Percentiles rank a stretch among this genome's conserved stretches.
Conservation (phyloP, 495 filamentous ascomycete species). For the Annulohypoxylon stygium region DNA sequence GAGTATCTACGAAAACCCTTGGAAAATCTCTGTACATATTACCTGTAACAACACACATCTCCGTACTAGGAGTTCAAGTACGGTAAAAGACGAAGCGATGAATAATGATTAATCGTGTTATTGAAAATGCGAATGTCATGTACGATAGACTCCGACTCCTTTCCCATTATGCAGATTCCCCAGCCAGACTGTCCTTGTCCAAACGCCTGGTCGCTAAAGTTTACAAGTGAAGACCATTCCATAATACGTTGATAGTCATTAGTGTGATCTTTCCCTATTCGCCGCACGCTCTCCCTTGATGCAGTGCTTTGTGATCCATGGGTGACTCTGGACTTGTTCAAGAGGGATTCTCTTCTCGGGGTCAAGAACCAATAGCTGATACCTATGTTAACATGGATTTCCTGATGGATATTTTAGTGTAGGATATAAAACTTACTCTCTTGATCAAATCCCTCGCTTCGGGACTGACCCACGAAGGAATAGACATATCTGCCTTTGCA, state of each 20-base stretch:
- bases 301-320: constrained; percentile 98
- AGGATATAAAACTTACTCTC: constrained; percentile 67
- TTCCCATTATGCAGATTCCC: constrained; percentile 41
- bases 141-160: constrained; percentile 9
- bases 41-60: constrained; percentile 24
- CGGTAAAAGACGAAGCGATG: constrained; percentile 8
- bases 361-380: constrained; percentile 88
- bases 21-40: constrained; percentile 35
- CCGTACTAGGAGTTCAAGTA: constrained; percentile 6
- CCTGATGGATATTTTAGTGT: background rate
- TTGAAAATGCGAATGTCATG: constrained; percentile 23
- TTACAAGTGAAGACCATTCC: constrained; percentile 39
- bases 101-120: constrained; percentile 18
- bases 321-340: constrained; percentile 89
- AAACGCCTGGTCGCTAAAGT: constrained; percentile 36
- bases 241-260: constrained; percentile 29
- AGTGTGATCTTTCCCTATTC: constrained; percentile 61
- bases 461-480: constrained; percentile 88
- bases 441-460: constrained; percentile 95
- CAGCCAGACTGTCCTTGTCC: constrained; percentile 31
- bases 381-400: constrained; percentile 29
- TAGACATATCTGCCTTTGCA: constrained; percentile 88
- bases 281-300: constrained; percentile 76
- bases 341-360: constrained; percentile 93
- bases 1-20: constrained; percentile 45